Evolutionary conservation across 1,139 yeast genomes (phyloP).

Genomic region (Pichia sp.): DNA sequence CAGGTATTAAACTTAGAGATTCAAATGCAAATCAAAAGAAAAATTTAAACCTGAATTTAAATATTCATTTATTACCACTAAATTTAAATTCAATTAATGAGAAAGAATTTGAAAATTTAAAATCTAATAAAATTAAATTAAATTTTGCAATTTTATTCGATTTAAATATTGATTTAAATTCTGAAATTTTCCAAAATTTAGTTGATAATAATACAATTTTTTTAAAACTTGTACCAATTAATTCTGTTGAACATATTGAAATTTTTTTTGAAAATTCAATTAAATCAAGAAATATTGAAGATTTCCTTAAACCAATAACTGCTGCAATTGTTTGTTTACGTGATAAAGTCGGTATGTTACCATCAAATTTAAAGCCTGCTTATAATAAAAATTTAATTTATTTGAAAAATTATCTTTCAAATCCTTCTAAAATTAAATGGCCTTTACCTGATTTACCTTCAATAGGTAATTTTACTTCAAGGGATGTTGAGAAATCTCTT

Average conservation of each 20-base stretch:
- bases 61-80: constrained; percentile 43
- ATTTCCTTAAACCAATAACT: constrained; percentile 57
- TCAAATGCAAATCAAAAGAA: constrained; percentile 32
- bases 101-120: constrained; percentile 11
- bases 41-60: constrained; percentile 26
- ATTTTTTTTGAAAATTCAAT: constrained; percentile 26
- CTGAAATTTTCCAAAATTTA: constrained; percentile 16
- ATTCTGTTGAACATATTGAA: constrained; percentile 74
- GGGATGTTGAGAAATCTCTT: constrained; percentile 73
- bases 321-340: constrained; percentile 80
- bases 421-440: constrained; percentile 39
- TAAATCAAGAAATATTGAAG: constrained; percentile 26
- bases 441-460: constrained; percentile 70
- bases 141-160: constrained; percentile 62
- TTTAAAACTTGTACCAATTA: constrained; percentile 63
- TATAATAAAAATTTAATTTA: constrained; percentile 61
- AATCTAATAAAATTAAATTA: constrained; percentile 14
- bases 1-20: constrained; percentile 42
- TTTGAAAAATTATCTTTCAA: constrained; percentile 46
- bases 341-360: constrained; percentile 76
- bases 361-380: constrained; percentile 72
- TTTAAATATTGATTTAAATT: constrained; percentile 47
- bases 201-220: constrained; percentile 38
- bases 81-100: constrained; percentile 33
- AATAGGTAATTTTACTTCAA: constrained; percentile 54